These are phyloP conservation scores for Thinopyrum elongatum DNA, from an alignment of 176 grass and related monocot species.

Conservation along the genomic window DNA sequence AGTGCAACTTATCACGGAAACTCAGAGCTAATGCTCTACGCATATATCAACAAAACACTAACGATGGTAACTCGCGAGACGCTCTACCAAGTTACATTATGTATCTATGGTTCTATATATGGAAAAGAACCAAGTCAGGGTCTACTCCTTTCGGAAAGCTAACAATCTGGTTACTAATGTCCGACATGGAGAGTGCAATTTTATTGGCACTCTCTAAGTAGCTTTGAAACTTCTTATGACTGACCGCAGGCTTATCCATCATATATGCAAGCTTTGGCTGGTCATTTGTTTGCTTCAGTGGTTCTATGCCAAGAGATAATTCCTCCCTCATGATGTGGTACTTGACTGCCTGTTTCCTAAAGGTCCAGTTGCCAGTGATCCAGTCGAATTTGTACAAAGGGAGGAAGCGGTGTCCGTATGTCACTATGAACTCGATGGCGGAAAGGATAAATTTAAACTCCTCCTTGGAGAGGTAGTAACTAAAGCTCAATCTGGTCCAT, in stretches of 20 bases:
- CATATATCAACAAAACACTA: neutral
- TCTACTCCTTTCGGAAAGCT: constrained; percentile 50
- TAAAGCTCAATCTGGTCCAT: constrained; percentile 77
- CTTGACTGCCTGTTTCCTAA: constrained; percentile 39
- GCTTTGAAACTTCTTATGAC: constrained; percentile 27
- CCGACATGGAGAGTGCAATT: constrained; percentile 41
- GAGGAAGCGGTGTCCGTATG: constrained; percentile 61
- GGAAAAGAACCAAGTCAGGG: constrained; percentile 50
- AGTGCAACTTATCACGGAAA: neutral
- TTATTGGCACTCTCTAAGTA: constrained; percentile 54
- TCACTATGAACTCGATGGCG: constrained; percentile 53
- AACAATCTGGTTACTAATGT: constrained; percentile 20
- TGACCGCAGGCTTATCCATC: neutral
- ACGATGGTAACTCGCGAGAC: neutral
- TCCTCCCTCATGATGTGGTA: constrained; percentile 45
- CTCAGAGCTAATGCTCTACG: neutral
- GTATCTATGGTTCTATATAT: constrained; percentile 23
- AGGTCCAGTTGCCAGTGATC: constrained; percentile 66
- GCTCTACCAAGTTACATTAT: neutral
- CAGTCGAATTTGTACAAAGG: constrained; percentile 65
- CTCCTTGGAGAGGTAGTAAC: constrained; percentile 68
- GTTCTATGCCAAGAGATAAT: neutral
- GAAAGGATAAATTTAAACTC: constrained; percentile 67
- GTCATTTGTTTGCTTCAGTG: neutral
- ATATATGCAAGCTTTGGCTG: neutral